Base-by-base conservation (phyloP, 257 asterid genomes). In the Petunia secreta region DNA sequence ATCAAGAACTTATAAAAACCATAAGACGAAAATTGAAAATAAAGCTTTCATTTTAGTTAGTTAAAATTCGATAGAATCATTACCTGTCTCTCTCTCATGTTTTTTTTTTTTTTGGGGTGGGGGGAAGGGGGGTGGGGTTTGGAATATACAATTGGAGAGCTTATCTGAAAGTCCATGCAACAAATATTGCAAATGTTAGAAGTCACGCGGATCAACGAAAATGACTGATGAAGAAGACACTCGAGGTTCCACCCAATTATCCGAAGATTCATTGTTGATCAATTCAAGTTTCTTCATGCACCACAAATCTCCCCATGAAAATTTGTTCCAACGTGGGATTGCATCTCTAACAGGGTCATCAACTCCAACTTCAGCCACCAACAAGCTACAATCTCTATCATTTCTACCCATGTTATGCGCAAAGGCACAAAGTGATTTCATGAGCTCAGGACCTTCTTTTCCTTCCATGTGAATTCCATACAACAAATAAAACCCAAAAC, bases 261-360 rank as follows among this genome's bases (percentile, higher is more conserved):
- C 86, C 14, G n/a, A 39, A 48, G 34, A 52, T 5, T 84, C 80
- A 16, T 41, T 43, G 5, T 41, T 36, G 14, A 5, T 34, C 2
- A 77, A 39, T 4, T 41, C 80, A 77, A 92, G 87, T 64, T 81
- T 86, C 88, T 94, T 94, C 3, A 92, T 89, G 89, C 98, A 94
- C 98, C 97, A 94, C 10, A 94, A 63, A 80, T 94, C 97, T 74
- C 90, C 97, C 97, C 97, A 92, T 2, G 98, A 94, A 63, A 92
- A 91, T 71, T 82, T 90, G 86, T 85, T 90, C 96, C 98, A 94
- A 68, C 89, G 91, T 2, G 98, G 98, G 16, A 94, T 83, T 1
- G 88, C 92, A 77, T 84, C 88, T 63, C 90, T 81, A 0, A 92
- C 88, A 1, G 93, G 95, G 79, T 94, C 97, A 76, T 39, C 80